A percentile compares a stretch with the other conserved stretches of the same genome.
Evolutionary conservation across 2,329 filamentous ascomycete genomes (phyloP).

Genomic region (Saccharata proteae): DNA sequence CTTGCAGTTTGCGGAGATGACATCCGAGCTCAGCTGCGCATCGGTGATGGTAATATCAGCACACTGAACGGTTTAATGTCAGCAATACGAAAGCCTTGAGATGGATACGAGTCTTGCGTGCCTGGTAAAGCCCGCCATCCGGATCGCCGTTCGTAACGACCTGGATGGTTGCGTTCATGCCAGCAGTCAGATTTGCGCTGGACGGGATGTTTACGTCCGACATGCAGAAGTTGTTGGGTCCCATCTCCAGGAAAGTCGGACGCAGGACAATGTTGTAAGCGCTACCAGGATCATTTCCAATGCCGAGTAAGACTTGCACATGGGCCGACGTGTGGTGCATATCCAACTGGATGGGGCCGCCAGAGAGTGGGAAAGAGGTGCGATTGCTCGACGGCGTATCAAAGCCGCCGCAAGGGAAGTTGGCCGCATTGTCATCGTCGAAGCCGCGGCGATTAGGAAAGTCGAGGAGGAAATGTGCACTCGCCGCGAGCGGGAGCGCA

Average conservation of each 20-base stretch:
- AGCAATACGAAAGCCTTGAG: slow-evolving; percentile 4
- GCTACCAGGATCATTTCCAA: slow-evolving; percentile 40
- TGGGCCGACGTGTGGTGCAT: slow-evolving; percentile 41
- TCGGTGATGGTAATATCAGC: slow-evolving; percentile 59
- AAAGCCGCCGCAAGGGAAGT: slow-evolving; percentile 40
- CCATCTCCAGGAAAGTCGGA: slow-evolving; percentile 46
- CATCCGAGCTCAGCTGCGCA: slow-evolving; percentile 34
- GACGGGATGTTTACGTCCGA: slow-evolving; percentile 43
- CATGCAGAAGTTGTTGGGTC: slow-evolving; percentile 55
- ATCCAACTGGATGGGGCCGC: slow-evolving; percentile 39
- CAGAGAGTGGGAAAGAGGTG: slow-evolving; percentile 36
- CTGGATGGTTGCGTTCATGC: slow-evolving; percentile 54
- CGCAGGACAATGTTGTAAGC: slow-evolving; percentile 60
- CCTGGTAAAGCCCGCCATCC: slow-evolving; percentile 53
- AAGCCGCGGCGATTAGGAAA: slow-evolving; percentile 41
- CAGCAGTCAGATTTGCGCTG: slow-evolving; percentile 42
- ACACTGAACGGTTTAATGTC: slow-evolving; percentile 37
- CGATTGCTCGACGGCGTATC: slow-evolving; percentile 31
- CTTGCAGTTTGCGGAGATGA: slow-evolving; percentile 39
- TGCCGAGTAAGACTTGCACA: slow-evolving; percentile 40
- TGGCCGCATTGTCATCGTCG: slow-evolving; percentile 33
- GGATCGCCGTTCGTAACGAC: slow-evolving; percentile 51
- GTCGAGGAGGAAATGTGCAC: slow-evolving; percentile 45
- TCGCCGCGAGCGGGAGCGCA: slow-evolving; percentile 31
- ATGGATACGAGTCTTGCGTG: slow-evolving; percentile 16